Evolutionary conservation across 768 basidiomycete species (phyloP), one percentile per base, ranked within the genome.

Genomic region (Rhodocollybia butyracea): DNA sequence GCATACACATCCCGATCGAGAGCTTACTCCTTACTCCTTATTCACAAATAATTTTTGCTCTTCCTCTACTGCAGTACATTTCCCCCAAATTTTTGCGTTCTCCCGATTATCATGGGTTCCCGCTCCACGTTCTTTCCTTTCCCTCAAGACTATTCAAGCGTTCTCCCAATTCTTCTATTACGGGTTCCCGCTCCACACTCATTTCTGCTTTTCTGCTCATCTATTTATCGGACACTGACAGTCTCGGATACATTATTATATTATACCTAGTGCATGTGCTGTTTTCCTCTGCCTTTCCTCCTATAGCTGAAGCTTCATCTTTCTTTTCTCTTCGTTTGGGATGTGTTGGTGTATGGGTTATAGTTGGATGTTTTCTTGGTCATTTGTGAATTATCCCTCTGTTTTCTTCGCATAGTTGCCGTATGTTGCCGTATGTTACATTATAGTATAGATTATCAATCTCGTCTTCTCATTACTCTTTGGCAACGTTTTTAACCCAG

Each of bases 161-260:
- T 38, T 50, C 5, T 27, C 34, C 36, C 34, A 4, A 17, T 4
- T 38, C 38, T 34, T 38, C 21, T 34, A 17, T n/a, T 22, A 24
- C 21, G 34, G 48, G 48, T 22, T 50, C 34, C 48, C 21, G 48
- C 48, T 26, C 34, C 36, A 50, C 48, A 34, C 31, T 50, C 48
- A 31, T 50, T 50, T 22, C 5, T 19, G n/a, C 39, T 17, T 8
- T n/a, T 40, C 39, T 5, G 39, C 21, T 13, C 21, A 40, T n/a
- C 39, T 17, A 13, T 40, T 40, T 40, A 6, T 17, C 21, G 39
- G 27, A 30, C 27, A 2, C 46, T 19, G 13, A 39, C 32, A 36
- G 24, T 34, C n/a, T 17, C 12, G 15, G 43, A 45, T 45, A 12
- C 32, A 47, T 13, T 47, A 47, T n/a, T 17, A 29, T 47, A 47